Conservation (phyloP, 495 filamentous ascomycete species). For the Tuber brumale region DNA sequence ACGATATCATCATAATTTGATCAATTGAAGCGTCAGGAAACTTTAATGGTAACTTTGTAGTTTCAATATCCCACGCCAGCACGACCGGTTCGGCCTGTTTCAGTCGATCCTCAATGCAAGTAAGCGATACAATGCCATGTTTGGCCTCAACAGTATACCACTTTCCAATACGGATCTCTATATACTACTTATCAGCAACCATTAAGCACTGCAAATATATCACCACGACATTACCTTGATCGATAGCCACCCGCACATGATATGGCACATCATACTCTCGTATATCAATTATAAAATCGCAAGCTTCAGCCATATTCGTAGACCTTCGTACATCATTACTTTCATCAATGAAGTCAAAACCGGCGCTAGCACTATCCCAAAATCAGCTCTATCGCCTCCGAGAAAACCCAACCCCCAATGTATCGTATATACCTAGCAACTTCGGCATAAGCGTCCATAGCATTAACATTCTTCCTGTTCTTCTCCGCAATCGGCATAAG, state of each 20-base stretch:
- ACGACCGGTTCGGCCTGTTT: constrained; percentile 88
- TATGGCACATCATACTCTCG: constrained; percentile 99
- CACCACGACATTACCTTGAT: constrained; percentile 58
- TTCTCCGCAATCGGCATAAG: constrained; percentile 91
- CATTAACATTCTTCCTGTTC: constrained; percentile 87
- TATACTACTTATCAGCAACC: constrained; percentile 25
- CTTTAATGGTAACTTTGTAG: constrained; percentile 90
- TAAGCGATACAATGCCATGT: constrained; percentile 75
- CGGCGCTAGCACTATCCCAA: constrained; percentile 63
- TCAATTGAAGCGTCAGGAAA: constrained; percentile 95
- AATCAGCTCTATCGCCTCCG: not conserved
- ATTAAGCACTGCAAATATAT: not conserved
- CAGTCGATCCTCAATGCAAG: constrained; percentile 79
- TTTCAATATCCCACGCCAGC: constrained; percentile 97
- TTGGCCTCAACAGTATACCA: constrained; percentile 97
- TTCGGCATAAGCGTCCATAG: constrained; percentile 98
- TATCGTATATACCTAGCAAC: constrained; percentile 60
- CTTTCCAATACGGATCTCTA: constrained; percentile 90
- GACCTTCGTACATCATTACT: constrained; percentile 77
- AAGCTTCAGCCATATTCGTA: constrained; percentile 71
- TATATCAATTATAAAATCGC: constrained; percentile 97
- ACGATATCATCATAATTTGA: constrained; percentile 99
- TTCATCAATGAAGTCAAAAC: constrained; percentile 95
- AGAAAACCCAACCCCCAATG: not conserved
- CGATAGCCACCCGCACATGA: constrained; percentile 97